Evolutionary conservation across 83 land plant genomes (phyloP).

Genomic region (Larix sibirica): DNA sequence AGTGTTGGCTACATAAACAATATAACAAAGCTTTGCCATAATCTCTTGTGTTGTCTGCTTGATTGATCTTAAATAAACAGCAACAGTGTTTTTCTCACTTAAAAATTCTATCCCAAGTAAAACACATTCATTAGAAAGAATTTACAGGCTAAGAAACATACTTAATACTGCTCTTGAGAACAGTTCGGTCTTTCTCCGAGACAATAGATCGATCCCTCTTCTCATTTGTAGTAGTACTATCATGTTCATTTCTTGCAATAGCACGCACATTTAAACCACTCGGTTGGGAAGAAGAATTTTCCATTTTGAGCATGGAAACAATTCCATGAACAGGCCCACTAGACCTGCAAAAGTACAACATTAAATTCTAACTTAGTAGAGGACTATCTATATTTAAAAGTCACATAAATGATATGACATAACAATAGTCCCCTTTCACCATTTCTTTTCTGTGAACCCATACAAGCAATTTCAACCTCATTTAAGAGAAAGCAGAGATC

Average conservation of each 20-base stretch:
- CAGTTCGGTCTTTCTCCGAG: constrained; percentile 68
- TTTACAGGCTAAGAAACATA: constrained; percentile 24
- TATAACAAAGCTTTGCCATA: not conserved
- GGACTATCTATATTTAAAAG: not conserved
- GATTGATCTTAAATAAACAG: not conserved
- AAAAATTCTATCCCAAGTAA: not conserved
- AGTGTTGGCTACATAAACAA: not conserved
- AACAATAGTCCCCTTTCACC: not conserved
- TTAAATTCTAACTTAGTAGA: not conserved
- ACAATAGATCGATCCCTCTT: constrained; percentile 53
- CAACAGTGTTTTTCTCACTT: not conserved
- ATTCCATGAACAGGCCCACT: constrained; percentile 68
- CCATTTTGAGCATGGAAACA: constrained; percentile 55
- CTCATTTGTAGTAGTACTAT: constrained; percentile 45
- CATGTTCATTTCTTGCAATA: constrained; percentile 47
- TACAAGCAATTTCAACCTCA: not conserved
- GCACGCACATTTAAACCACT: constrained; percentile 49
- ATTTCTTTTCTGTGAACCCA: not conserved
- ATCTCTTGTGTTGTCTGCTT: not conserved
- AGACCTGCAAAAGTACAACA: constrained; percentile 48
- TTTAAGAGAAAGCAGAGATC: not conserved
- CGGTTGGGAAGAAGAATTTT: constrained; percentile 41
- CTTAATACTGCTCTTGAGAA: constrained; percentile 57
- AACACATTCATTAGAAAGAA: not conserved
- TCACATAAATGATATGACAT: not conserved